Base-by-base conservation (phyloP, 169 alveolate species). In the Perkinsus olseni region DNA sequence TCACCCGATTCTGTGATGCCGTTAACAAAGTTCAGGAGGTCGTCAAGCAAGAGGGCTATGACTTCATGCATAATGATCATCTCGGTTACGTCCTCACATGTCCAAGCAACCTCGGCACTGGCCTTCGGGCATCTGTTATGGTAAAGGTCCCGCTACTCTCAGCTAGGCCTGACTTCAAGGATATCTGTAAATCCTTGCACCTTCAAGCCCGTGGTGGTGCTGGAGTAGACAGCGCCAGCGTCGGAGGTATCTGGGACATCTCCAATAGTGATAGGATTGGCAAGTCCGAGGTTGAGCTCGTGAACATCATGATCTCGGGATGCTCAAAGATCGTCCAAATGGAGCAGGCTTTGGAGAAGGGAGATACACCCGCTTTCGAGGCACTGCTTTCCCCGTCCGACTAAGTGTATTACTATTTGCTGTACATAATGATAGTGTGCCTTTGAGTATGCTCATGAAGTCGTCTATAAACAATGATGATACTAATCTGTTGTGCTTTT, bases 31-130 rank as follows among this genome's bases (percentile, higher is more conserved):
- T 95, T 34, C 95, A 95, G 50, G 91, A 91, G 34, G 94, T 74
- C 17, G 94, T 94, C 11, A 93, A 94, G 45, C 74, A n/a, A n/a
- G 74, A 94, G 11, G 94, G 94, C 91, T 4, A 74, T 36, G 91
- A n/a, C 74, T 95, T 95, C 91, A 38, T 92, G 38, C 92, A 92
- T 36, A 91, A 95, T 92, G 74, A 90, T 20, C 82, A 39, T 6
- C 93, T 92, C 20, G 96, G 96, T 4, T 95, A 74, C 39, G 74
- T 95, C 24, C 93, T 95, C 36, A 74, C 95, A 4, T 95, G 96
- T 74, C 96, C 96, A 37, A 92, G 95, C 36, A 95, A 95, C 74
- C 91, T 95, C 3, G 96, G 96, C 28, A 95, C 96, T n/a, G 96
- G 94, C 13, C 48, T 95, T 36, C 94, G 96, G 62, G 96, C 96